These are phyloP conservation scores for Paramecium sonneborni DNA, from an alignment of 73 alveolate genomes.

Conservation along the genomic window DNA sequence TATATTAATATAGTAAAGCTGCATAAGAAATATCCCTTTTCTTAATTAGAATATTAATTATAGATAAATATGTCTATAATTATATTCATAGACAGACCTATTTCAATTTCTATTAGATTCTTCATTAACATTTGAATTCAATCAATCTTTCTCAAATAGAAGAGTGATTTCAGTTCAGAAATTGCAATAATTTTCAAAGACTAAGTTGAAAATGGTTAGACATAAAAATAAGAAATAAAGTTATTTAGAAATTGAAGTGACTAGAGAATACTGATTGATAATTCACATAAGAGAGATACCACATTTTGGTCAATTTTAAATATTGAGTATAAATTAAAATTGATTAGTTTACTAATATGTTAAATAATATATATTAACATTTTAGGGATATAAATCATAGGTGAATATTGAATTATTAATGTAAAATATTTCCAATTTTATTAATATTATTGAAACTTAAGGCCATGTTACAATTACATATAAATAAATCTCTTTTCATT, in stretches of 20 bases:
- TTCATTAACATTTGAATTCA: conserved; percentile 78
- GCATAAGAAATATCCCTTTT: conserved; percentile 38
- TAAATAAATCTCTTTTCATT: conserved; percentile 35
- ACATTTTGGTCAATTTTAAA: conserved; percentile 50
- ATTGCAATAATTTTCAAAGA: conserved; percentile 66
- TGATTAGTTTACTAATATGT: conserved; percentile 26
- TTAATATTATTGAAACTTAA: background rate
- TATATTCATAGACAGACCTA: conserved; percentile 73
- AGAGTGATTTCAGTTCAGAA: conserved; percentile 74
- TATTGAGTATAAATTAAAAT: conserved; percentile 41
- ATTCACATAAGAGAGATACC: conserved; percentile 51
- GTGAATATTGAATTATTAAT: background rate
- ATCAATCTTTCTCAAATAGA: conserved; percentile 75
- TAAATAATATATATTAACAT: background rate
- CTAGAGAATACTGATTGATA: background rate
- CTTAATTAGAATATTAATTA: conserved; percentile 29
- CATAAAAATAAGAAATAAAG: conserved; percentile 59
- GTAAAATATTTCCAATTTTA: conserved; percentile 33
- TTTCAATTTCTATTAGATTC: conserved; percentile 80
- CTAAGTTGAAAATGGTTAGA: conserved; percentile 57
- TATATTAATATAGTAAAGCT: conserved; percentile 70
- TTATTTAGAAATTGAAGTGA: conserved; percentile 42
- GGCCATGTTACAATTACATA: conserved; percentile 65
- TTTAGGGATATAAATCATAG: background rate
- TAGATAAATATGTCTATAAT: conserved; percentile 71